Evolutionary conservation across 495 filamentous ascomycete species (phyloP).

Genomic region (Zalerion maritima): DNA sequence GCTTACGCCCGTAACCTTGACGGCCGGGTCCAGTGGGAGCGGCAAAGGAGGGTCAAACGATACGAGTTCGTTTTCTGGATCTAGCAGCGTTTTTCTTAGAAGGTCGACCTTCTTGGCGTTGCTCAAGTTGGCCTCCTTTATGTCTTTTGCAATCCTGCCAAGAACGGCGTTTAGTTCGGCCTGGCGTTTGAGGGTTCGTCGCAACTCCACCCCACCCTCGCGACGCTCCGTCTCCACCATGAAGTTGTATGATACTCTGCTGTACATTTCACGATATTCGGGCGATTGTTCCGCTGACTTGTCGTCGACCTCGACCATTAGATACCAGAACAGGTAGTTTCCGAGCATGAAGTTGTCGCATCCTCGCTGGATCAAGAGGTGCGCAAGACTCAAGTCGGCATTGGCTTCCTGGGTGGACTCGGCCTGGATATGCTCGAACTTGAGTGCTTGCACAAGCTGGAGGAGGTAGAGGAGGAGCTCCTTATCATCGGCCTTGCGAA

Average conservation of each 20-base stretch:
- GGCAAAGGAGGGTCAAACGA: constrained; percentile 76
- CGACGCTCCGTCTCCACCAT: constrained; percentile 63
- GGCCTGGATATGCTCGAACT: constrained; percentile 65
- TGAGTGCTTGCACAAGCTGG: constrained; percentile 90
- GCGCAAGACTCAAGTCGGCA: constrained; percentile 75
- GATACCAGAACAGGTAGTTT: constrained; percentile 94
- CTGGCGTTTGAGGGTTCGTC: constrained; percentile 68
- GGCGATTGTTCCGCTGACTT: constrained; percentile 52
- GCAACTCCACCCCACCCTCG: constrained; percentile 48
- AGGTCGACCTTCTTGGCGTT: constrained; percentile 66
- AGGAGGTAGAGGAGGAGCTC: constrained; percentile 86
- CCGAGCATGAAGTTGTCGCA: constrained; percentile 76
- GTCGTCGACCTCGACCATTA: constrained; percentile 91
- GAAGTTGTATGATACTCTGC: constrained; percentile 87
- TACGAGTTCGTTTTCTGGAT: constrained; percentile 77
- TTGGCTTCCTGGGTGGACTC: constrained; percentile 37
- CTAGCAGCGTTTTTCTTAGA: constrained; percentile 66
- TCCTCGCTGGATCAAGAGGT: constrained; percentile 77
- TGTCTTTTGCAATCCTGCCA: constrained; percentile 78
- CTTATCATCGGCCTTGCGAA: constrained; percentile 85
- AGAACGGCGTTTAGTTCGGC: constrained; percentile 80
- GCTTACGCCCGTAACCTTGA: constrained; percentile 63
- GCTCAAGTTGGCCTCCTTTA: constrained; percentile 66
- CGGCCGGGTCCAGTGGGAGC: constrained; percentile 73
- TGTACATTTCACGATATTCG: constrained; percentile 69